Conservation (phyloP, 2,329 filamentous ascomycete species). For the Huntiella bhutanensis region DNA sequence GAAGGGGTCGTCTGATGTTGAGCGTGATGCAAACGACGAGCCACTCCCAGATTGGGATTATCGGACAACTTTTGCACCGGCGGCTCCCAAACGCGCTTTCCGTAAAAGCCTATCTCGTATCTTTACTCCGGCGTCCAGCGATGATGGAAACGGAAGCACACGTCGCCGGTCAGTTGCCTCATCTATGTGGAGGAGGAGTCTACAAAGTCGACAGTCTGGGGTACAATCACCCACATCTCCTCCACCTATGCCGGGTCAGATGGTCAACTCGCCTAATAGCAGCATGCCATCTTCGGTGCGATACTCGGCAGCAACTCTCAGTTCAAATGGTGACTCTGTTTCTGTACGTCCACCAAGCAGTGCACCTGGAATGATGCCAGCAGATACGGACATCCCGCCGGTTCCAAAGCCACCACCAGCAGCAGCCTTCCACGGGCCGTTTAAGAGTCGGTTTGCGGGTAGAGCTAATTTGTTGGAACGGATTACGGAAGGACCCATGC, state of each 20-base stretch:
- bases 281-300: background rate
- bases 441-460: conserved; percentile 7
- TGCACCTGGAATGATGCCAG: background rate
- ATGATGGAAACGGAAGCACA: background rate
- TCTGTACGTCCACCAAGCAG: conserved; percentile 4
- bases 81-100: background rate
- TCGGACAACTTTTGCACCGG: conserved; percentile 8
- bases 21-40: background rate
- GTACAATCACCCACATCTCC: background rate
- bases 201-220: background rate
- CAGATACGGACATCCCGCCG: background rate
- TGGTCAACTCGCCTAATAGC: background rate
- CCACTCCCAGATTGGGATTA: conserved; percentile 5
- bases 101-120: no score
- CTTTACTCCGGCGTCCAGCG: background rate
- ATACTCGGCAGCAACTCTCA: background rate
- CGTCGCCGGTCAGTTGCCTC: conserved; percentile 1
- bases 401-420: background rate
- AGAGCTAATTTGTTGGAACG: conserved; percentile 5
- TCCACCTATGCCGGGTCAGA: conserved; percentile 5
- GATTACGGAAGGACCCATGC: conserved; percentile 1
- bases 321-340: background rate
- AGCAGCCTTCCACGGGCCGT: conserved; percentile 1
- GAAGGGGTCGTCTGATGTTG: no score
- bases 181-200: conserved; percentile 4